A percentile compares a stretch with the other conserved stretches of the same genome.
These are phyloP conservation scores for Ilyonectria mors-panacis DNA, from an alignment of 2,329 filamentous ascomycete genomes.

Conservation along the genomic window DNA sequence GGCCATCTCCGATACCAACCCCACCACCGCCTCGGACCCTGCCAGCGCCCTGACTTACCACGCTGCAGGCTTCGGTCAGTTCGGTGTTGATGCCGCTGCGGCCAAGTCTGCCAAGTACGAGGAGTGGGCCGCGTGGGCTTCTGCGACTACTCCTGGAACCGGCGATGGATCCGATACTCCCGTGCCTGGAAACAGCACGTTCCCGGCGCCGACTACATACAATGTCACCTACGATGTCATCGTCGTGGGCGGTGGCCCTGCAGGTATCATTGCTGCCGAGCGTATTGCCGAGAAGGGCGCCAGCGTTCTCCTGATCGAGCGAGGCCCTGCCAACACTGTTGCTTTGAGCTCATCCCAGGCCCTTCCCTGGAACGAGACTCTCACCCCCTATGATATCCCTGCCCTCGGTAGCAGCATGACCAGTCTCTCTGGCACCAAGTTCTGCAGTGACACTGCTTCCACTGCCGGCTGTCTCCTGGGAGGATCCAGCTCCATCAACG, in stretches of 20 bases:
- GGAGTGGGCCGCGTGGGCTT: conserved; percentile 46
- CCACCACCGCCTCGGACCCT: conserved; percentile 50
- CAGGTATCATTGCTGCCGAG: conserved; percentile 46
- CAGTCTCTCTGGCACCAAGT: conserved; percentile 41
- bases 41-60: conserved; percentile 57
- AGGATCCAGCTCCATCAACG: conserved; percentile 48
- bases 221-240: conserved; percentile 48
- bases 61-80: conserved; percentile 56
- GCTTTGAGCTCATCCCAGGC: conserved; percentile 38
- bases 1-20: conserved; percentile 54
- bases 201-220: conserved; percentile 34
- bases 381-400: conserved; percentile 46
- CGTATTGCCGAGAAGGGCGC: conserved; percentile 43
- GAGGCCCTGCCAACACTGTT: conserved; percentile 47
- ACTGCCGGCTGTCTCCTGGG: conserved; percentile 46
- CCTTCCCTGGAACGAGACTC: conserved; percentile 43
- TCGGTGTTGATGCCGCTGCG: conserved; percentile 50
- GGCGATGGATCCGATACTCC: conserved; percentile 31
- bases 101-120: conserved; percentile 53
- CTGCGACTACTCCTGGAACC: conserved; percentile 32
- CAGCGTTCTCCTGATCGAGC: conserved; percentile 47
- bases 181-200: conserved; percentile 31
- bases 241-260: conserved; percentile 45
- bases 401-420: conserved; percentile 46
- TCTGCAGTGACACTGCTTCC: conserved; percentile 47